Base-by-base conservation (phyloP, 2,329 filamentous ascomycete species). In the Colletotrichum musicola region DNA sequence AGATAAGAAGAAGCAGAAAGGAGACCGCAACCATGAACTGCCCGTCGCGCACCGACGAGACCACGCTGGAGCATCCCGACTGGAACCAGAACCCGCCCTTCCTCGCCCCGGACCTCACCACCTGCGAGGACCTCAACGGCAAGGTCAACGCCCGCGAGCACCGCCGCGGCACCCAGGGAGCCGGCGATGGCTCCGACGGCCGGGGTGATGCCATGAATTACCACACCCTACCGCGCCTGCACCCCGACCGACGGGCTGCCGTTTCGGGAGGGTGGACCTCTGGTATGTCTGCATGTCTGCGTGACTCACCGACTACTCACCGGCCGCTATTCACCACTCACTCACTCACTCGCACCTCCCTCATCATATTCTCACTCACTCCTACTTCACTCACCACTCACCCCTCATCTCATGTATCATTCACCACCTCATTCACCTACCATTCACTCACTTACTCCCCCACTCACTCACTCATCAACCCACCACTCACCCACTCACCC, bases 11-110 rank as follows among this genome's bases (percentile, higher is more conserved):
- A n/a, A n/a, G n/a, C n/a, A n/a, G n/a, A n/a, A n/a, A n/a, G n/a
- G n/a, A n/a, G 14, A 35, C 5, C n/a, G 27, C 27, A 2, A 75
- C 65, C 51, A 87, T 88, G 86, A 88, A 87, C 72, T 86, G 86
- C 68, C 85, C 86, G 13, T 86, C 85, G 35, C 82, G 85, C 70
- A 86, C 84, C 56, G 86, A 88, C 72, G 84, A 87, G 65, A 80
- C 81, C 67, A 79, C 77, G 57, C 78, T 83, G 58, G 75, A 81
- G 55, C 84, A 86, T 70, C 81, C 83, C 57, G 79, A 80, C 30
- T 88, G 82, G 81, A 88, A 88, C 75, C 86, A 88, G 78, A 86
- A 80, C 75, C 86, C 86, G 38, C 81, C 84, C 1, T 81, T 80
- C 25, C 76, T 88, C 61, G 81, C 84, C 25, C 74, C 83, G 20